Conservation (phyloP, 176 grass and related monocot genomes). For the Hordeum marinum region DNA sequence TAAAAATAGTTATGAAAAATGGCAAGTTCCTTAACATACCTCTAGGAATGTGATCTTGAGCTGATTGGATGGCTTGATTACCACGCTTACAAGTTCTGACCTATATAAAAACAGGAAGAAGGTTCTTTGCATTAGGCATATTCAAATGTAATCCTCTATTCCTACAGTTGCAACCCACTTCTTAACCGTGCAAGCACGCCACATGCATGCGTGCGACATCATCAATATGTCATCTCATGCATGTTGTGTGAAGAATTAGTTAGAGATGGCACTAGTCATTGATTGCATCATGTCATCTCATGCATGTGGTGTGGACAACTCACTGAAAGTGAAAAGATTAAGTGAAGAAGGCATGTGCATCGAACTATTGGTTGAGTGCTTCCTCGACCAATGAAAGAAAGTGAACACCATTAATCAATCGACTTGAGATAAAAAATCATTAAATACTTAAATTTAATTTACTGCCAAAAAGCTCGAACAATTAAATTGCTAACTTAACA, state of each 20-base stretch:
- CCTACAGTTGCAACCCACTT: neutral
- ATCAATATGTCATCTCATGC: neutral
- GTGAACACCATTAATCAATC: neutral
- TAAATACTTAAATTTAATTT: neutral
- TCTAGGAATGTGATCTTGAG: conserved; percentile 97
- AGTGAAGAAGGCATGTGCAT: too few relatives aligned
- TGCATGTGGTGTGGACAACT: neutral
- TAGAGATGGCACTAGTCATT: neutral
- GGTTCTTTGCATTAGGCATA: conserved; percentile 18
- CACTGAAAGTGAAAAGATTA: neutral
- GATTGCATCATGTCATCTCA: neutral
- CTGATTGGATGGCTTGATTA: conserved; percentile 88
- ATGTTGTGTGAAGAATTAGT: neutral
- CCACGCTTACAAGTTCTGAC: conserved; percentile 80
- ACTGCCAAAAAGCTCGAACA: neutral
- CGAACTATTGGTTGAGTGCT: too few relatives aligned
- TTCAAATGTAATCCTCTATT: neutral
- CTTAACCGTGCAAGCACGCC: neutral
- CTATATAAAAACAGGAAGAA: conserved; percentile 52
- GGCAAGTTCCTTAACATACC: conserved; percentile 47
- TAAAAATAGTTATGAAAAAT: conserved; percentile 4
- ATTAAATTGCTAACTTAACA: neutral
- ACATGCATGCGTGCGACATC: neutral
- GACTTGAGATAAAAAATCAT: neutral
- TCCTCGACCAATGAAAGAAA: neutral